Percentiles rank a stretch among this genome's conserved stretches.
phyloP scores from a whole-genome alignment of 2,329 filamentous ascomycete genomes.

The Pseudogymnoascus sp. region DNA sequence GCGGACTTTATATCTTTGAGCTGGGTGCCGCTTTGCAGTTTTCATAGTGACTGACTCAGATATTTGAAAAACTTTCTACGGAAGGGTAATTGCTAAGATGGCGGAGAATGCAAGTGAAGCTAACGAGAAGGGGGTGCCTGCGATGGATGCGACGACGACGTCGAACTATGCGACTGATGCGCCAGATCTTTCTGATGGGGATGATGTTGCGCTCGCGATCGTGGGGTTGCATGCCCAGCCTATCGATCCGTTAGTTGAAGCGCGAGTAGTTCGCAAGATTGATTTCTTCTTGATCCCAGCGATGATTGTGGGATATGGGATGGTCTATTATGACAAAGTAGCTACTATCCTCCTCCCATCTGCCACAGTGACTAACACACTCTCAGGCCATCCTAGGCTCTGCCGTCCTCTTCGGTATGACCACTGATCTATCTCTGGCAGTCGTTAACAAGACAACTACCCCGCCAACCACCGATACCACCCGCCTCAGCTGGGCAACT shows the following conservation, averaged over 20 bases:
- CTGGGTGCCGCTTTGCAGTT: background rate
- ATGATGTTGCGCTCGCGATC: constrained; percentile 24
- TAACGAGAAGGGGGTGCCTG: background rate
- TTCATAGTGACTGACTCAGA: background rate
- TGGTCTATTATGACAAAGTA: constrained; percentile 64
- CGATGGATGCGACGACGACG: background rate
- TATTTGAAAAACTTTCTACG: background rate
- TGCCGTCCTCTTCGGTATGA: constrained; percentile 65
- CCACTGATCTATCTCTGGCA: constrained; percentile 53
- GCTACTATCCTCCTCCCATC: constrained; percentile 14
- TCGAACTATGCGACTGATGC: background rate
- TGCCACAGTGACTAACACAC: background rate
- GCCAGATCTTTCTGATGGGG: constrained; percentile 8
- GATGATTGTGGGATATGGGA: constrained; percentile 57
- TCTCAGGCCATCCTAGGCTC: constrained; percentile 61
- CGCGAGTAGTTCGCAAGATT: constrained; percentile 56
- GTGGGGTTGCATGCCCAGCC: constrained; percentile 22
- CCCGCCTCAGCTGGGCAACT: constrained; percentile 66
- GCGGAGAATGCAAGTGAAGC: background rate
- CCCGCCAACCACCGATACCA: constrained; percentile 55
- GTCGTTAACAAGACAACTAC: constrained; percentile 39
- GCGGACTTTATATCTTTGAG: background rate
- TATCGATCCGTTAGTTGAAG: constrained; percentile 44
- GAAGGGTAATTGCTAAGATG: background rate
- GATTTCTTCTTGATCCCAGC: constrained; percentile 59